Base-by-base conservation (phyloP, 805 yeast genomes). In the Metschnikowia lachancei region DNA sequence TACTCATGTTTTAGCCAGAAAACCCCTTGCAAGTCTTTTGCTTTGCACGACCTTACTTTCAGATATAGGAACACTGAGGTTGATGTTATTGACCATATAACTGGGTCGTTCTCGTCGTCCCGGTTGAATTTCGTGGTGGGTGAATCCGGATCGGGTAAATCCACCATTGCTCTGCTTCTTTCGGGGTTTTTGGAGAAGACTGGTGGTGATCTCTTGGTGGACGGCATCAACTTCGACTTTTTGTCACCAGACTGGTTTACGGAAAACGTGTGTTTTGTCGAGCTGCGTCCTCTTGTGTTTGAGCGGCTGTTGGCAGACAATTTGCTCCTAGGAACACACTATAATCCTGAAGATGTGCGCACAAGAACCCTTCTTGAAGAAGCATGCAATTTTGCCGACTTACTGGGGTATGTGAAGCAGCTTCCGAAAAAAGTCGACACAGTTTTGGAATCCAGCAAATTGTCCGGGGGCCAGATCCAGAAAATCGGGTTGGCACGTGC, bases 381-480 rank as follows among this genome's bases (percentile, higher is more conserved):
- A 2, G 38, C 56, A 12, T 64, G 72, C 4, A 32, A 8, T 1
- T 69, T 82, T 52, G 76, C 89, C 1, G 64, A 76, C 7, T 65
- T 89, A 11, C 67, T 69, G 1, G 75, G 75, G 1, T 64, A 85
- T 2, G 61, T 85, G 0, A 55, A 58, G 4, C 67, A 64, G 28
- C 60, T 84, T 1, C 81, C 84, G 0, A 59, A 77, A 4, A 88
- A 91, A 0, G 30, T 80, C 2, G 73, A 84, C 14, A 79, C 87
- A 0, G 50, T 59, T 3, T 52, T 87, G 8, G 78, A 82, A 0
- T 56, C 59, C 1, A 65, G 69, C 0, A 54, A 57, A 1, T 66
- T 92, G 8, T 87, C 96, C 52, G 98, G 98, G 4, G 99, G 99
- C 0, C 97, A 94, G 62, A 78, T 75, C 46, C 99, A 94, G 64